Percentiles rank a stretch among this genome's conserved stretches.
Conservation (phyloP, 164 flowering plant genomes). For the Annona squamosa region DNA sequence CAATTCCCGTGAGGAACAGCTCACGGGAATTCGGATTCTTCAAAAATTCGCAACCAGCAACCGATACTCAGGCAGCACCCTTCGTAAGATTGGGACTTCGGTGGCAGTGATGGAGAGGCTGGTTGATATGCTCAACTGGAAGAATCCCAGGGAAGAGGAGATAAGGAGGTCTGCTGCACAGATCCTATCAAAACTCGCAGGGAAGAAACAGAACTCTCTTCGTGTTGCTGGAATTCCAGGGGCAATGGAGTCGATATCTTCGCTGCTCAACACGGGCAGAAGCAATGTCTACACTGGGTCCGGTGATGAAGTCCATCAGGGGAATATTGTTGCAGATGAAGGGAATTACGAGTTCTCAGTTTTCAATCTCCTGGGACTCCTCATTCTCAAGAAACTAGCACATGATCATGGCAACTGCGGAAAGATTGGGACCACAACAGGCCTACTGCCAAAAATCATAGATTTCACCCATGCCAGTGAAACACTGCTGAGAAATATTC, state of each 20-base stretch:
- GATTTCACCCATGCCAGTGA: constrained; percentile 68
- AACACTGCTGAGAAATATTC: constrained; percentile 37
- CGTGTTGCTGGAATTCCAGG: constrained; percentile 90
- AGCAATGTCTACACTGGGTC: constrained; percentile 4
- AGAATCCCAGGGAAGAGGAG: constrained; percentile 67
- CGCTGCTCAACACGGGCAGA: constrained; percentile 49
- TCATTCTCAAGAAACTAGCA: constrained; percentile 75
- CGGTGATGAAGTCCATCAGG: constrained; percentile 52
- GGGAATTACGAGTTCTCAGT: constrained; percentile 51
- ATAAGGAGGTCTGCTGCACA: constrained; percentile 76
- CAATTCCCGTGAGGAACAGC: constrained; percentile 71
- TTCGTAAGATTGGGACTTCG: constrained; percentile 70
- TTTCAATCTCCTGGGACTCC: constrained; percentile 76
- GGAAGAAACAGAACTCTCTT: constrained; percentile 75
- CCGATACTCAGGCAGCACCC: constrained; percentile 57
- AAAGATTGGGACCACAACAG: constrained; percentile 83
- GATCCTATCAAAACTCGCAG: constrained; percentile 59
- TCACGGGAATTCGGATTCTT: constrained; percentile 66
- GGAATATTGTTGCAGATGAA: constrained; percentile 33
- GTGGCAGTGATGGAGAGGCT: constrained; percentile 63
- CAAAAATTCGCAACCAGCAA: constrained; percentile 31
- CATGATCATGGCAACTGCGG: constrained; percentile 85
- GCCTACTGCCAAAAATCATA: constrained; percentile 73
- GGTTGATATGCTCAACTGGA: constrained; percentile 96
- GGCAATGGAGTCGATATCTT: constrained; percentile 91